Conservation (phyloP, 352 stramenopile genomes). For the Globisporangium camurandrum region DNA sequence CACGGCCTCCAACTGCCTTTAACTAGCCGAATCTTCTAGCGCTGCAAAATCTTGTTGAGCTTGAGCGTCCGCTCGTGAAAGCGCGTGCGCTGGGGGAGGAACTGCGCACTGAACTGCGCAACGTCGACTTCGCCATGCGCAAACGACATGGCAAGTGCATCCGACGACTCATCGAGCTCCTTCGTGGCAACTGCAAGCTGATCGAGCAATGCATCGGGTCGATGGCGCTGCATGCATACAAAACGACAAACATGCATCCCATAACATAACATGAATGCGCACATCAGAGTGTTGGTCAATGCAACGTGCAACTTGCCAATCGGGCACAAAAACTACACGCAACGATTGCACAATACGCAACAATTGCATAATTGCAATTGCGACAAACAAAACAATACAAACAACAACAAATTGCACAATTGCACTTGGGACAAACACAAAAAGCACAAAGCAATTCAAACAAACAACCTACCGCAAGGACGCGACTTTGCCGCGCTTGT, state of each 20-base stretch:
- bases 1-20: too few relatives aligned
- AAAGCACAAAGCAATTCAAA: not conserved
- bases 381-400: not conserved
- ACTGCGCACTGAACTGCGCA: slow-evolving; percentile 52
- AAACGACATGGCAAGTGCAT: slow-evolving; percentile 69
- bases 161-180: slow-evolving; percentile 52
- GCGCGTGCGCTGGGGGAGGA: slow-evolving; percentile 53
- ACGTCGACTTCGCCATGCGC: slow-evolving; percentile 68
- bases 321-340: not conserved
- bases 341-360: too few relatives aligned
- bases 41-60: slow-evolving; percentile 56
- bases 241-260: not conserved
- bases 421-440: not conserved
- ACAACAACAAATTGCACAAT: not conserved
- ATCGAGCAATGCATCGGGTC: slow-evolving; percentile 61
- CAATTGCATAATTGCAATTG: too few relatives aligned
- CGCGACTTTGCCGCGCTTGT: slow-evolving; percentile 56
- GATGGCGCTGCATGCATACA: slow-evolving; percentile 35
- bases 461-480: slow-evolving; percentile 45
- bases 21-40: slow-evolving; percentile 18
- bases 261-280: not conserved
- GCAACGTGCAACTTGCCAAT: too few relatives aligned
- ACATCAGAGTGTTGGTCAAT: not conserved
- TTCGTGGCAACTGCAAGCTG: slow-evolving; percentile 55
- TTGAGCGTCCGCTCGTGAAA: slow-evolving; percentile 78